These are phyloP conservation scores for Rhododendron henanense DNA, from an alignment of 148 eudicot species.

Conservation along the genomic window DNA sequence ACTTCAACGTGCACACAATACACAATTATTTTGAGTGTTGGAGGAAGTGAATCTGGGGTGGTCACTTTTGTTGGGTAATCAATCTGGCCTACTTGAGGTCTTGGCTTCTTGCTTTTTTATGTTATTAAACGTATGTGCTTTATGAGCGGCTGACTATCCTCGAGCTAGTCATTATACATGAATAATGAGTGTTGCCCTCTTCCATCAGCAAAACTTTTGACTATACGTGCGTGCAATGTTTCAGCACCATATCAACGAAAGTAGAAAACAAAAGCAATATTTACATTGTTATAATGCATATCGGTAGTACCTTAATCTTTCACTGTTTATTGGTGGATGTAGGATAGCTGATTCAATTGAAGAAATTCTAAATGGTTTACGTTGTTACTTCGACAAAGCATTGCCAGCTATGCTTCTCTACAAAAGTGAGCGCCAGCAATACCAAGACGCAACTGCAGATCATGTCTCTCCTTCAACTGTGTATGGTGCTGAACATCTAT, in stretches of 20 bases:
- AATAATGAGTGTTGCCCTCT: neutral
- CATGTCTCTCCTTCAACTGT: slow-evolving; percentile 74
- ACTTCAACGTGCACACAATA: neutral
- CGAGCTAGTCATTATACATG: neutral
- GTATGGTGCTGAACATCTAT: slow-evolving; percentile 95
- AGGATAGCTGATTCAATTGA: slow-evolving; percentile 74
- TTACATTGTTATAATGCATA: neutral
- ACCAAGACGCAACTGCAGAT: slow-evolving; percentile 56
- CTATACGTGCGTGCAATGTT: neutral
- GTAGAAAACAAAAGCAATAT: neutral
- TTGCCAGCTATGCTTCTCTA: slow-evolving; percentile 81
- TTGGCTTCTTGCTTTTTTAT: neutral
- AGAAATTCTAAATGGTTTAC: slow-evolving; percentile 77
- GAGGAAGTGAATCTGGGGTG: neutral
- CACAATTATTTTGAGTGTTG: neutral
- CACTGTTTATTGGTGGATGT: slow-evolving; percentile 9
- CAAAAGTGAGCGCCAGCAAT: slow-evolving; percentile 89
- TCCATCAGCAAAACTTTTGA: neutral
- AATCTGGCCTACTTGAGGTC: neutral
- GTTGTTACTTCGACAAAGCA: slow-evolving; percentile 85
- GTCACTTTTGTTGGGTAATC: neutral
- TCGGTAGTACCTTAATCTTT: neutral
- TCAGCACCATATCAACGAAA: neutral
- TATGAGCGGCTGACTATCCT: neutral
- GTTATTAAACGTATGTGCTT: neutral